These are phyloP conservation scores for Zhuliangozyma blackwelliae DNA, from an alignment of 1,139 yeast genomes.

Conservation along the genomic window DNA sequence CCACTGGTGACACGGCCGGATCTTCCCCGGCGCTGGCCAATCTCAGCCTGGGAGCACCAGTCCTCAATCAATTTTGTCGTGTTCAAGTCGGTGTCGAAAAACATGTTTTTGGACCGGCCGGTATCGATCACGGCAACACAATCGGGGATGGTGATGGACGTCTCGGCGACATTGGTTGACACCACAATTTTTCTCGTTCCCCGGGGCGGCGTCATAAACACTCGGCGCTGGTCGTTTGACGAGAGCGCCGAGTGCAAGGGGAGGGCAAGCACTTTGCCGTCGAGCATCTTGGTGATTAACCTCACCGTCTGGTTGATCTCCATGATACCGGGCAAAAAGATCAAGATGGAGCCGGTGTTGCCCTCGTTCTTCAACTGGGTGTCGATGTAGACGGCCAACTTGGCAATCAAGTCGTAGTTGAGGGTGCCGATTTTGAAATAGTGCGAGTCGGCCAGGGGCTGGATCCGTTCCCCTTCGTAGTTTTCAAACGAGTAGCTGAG, in stretches of 20 bases:
- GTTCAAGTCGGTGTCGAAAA: slow-evolving; percentile 62
- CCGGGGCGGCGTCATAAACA: slow-evolving; percentile 52
- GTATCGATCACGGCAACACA: slow-evolving; percentile 88
- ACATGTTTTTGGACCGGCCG: slow-evolving; percentile 78
- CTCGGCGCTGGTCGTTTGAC: slow-evolving; percentile 75
- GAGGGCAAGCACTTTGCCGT: slow-evolving; percentile 40
- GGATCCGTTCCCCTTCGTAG: slow-evolving; percentile 38
- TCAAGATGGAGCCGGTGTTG: slow-evolving; percentile 68
- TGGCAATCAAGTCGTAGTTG: slow-evolving; percentile 67
- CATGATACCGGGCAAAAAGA: slow-evolving; percentile 87
- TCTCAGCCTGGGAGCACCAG: slow-evolving; percentile 91
- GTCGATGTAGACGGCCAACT: slow-evolving; percentile 53
- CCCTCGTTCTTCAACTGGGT: slow-evolving; percentile 31
- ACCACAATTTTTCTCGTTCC: slow-evolving; percentile 76
- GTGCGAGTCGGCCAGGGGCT: slow-evolving; percentile 59
- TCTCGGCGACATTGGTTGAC: slow-evolving; percentile 84
- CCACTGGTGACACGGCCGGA: slow-evolving; percentile 95
- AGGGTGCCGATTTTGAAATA: slow-evolving; percentile 63
- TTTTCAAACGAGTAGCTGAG: slow-evolving; percentile 51
- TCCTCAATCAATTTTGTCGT: slow-evolving; percentile 70
- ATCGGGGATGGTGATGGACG: slow-evolving; percentile 90
- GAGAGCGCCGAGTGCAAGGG: slow-evolving; percentile 88
- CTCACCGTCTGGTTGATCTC: slow-evolving; percentile 60
- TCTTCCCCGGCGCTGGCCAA: slow-evolving; percentile 92
- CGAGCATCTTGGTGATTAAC: slow-evolving; percentile 19